Evolutionary conservation across 345 rosid genomes (phyloP).

Genomic region (Cochlearia excelsa): DNA sequence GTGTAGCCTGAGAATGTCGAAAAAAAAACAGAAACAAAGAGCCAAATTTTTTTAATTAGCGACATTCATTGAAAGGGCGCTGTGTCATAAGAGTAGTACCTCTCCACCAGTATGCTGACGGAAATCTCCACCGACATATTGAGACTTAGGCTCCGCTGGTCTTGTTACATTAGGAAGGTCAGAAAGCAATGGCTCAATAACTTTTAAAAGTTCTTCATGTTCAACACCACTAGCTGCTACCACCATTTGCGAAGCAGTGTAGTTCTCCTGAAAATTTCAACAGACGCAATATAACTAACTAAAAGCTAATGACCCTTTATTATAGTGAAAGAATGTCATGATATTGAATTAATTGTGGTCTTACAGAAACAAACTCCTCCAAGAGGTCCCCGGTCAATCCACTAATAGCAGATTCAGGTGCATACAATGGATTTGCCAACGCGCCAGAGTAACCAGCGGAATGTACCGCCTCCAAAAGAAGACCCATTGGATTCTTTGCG

Average conservation of each 20-base stretch:
- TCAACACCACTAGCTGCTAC: conserved; percentile 89
- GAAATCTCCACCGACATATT: conserved; percentile 85
- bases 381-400: conserved; percentile 51
- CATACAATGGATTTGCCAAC: conserved; percentile 82
- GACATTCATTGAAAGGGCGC: too few species aligned
- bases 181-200: conserved; percentile 80
- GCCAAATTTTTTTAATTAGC: too few species aligned
- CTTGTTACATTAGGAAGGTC: conserved; percentile 58
- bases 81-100: conserved; percentile 37
- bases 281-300: too few species aligned
- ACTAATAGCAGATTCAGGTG: conserved; percentile 68
- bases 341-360: conserved; percentile 14
- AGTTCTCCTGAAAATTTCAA: conserved; percentile 56
- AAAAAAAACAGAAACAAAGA: neutral
- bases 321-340: too few species aligned
- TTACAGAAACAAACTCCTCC: conserved; percentile 76
- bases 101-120: conserved; percentile 77
- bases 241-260: conserved; percentile 73
- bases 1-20: conserved; percentile 42
- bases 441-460: conserved; percentile 82
- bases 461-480: conserved; percentile 82
- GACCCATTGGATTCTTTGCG: conserved; percentile 67
- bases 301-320: too few species aligned
- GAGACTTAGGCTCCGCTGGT: conserved; percentile 61
- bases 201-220: conserved; percentile 64